phyloP scores from a whole-genome alignment of 2,329 filamentous ascomycete species.

The Colletotrichum sp. region DNA sequence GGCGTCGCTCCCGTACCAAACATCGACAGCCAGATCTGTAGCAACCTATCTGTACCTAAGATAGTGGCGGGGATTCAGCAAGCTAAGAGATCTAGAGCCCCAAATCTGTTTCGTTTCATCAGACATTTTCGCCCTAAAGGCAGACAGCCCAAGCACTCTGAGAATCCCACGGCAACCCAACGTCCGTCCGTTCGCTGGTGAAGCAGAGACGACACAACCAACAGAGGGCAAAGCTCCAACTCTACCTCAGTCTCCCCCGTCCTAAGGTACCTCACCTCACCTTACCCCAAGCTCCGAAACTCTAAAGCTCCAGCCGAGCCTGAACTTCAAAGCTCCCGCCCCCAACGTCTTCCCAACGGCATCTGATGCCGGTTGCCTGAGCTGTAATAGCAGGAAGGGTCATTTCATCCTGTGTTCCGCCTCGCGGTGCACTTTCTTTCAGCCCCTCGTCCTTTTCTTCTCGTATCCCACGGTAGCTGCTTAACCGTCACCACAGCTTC shows the following conservation, averaged over 20 bases:
- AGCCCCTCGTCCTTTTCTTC: background rate
- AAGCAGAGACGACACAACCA: background rate
- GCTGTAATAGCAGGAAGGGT: background rate
- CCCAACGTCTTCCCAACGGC: background rate
- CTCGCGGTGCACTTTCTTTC: background rate
- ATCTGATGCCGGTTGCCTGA: background rate
- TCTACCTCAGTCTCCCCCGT: background rate
- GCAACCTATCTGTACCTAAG: background rate
- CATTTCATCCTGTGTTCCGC: background rate
- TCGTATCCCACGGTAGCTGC: background rate
- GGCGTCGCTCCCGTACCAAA: background rate
- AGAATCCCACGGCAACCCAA: background rate
- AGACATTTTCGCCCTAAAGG: background rate
- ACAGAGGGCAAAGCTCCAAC: background rate
- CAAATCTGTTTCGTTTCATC: background rate
- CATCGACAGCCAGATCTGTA: background rate
- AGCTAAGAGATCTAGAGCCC: background rate
- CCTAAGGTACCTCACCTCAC: background rate
- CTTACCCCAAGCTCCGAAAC: background rate
- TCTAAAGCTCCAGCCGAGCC: background rate
- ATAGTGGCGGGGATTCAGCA: background rate
- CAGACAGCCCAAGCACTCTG: background rate
- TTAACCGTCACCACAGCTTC: background rate
- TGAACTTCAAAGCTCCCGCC: background rate
- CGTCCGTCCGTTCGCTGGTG: background rate